These are phyloP conservation scores for Chytriomyces sp. DNA, from an alignment of 192 early-diverging fungal species.

Conservation along the genomic window DNA sequence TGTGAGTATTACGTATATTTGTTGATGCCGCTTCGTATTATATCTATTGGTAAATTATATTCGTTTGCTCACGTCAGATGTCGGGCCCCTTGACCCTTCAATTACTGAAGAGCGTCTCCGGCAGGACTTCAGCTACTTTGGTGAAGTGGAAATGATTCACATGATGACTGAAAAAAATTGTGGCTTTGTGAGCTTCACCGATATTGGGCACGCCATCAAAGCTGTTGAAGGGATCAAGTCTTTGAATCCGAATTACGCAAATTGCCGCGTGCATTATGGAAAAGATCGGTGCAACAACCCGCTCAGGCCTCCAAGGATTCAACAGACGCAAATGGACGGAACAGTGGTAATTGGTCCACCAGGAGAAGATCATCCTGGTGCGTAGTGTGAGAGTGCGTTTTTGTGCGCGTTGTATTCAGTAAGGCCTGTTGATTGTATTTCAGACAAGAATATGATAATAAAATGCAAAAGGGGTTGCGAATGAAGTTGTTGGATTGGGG, in stretches of 20 bases:
- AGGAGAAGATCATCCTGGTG: no score
- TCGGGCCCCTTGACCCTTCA: conserved; percentile 69
- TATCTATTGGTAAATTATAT: neutral
- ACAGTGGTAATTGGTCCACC: no score
- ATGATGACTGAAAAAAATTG: conserved; percentile 81
- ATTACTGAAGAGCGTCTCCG: conserved; percentile 74
- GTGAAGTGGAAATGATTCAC: conserved; percentile 86
- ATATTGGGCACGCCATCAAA: no score
- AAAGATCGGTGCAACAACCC: conserved; percentile 88
- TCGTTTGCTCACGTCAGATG: conserved; percentile 46
- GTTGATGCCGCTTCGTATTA: neutral
- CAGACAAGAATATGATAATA: neutral
- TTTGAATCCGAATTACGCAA: conserved; percentile 55
- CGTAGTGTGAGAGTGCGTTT: no score
- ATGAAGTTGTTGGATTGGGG: no score
- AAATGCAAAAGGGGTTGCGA: no score
- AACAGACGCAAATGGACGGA: no score
- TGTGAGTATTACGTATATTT: conserved; percentile 24
- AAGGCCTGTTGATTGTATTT: no score
- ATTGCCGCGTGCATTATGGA: conserved; percentile 75
- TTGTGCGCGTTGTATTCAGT: no score
- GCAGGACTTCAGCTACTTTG: no score
- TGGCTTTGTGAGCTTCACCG: conserved; percentile 86
- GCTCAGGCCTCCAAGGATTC: conserved; percentile 53
- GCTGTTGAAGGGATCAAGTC: conserved; percentile 66